Conservation (phyloP, 148 eudicot genomes). For the Vaccinium darrowii region DNA sequence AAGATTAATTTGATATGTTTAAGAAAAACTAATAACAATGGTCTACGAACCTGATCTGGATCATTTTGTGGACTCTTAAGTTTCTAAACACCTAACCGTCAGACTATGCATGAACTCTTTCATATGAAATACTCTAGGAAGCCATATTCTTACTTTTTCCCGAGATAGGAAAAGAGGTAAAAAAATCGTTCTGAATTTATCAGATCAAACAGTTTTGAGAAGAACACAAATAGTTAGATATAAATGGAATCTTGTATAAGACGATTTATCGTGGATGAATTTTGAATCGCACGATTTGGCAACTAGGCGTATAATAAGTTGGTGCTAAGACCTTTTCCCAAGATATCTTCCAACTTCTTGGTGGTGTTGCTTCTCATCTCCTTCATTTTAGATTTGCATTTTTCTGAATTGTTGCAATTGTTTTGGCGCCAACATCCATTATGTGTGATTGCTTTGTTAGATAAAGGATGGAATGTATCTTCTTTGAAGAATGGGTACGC, state of each 20-base stretch:
- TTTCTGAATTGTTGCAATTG: background rate
- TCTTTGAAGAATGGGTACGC: background rate
- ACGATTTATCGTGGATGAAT: background rate
- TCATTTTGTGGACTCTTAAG: background rate
- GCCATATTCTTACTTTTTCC: background rate
- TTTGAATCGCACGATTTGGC: background rate
- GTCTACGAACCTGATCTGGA: background rate
- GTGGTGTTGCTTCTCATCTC: background rate
- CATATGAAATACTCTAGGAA: background rate
- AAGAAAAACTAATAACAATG: background rate
- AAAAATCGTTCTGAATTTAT: background rate
- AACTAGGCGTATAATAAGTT: background rate
- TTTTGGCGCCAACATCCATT: background rate
- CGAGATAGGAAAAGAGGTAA: background rate
- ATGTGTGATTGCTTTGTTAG: background rate
- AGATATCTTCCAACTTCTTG: background rate
- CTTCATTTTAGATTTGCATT: constrained; percentile 1
- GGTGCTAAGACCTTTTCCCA: background rate
- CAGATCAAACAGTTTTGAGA: background rate
- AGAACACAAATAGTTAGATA: background rate
- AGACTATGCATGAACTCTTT: background rate
- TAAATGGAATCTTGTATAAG: background rate
- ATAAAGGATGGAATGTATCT: background rate
- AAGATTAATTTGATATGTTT: background rate
- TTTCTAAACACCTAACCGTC: no score